These are phyloP conservation scores for Euryodendron excelsum DNA, from an alignment of 148 eudicot genomes.

Conservation along the genomic window DNA sequence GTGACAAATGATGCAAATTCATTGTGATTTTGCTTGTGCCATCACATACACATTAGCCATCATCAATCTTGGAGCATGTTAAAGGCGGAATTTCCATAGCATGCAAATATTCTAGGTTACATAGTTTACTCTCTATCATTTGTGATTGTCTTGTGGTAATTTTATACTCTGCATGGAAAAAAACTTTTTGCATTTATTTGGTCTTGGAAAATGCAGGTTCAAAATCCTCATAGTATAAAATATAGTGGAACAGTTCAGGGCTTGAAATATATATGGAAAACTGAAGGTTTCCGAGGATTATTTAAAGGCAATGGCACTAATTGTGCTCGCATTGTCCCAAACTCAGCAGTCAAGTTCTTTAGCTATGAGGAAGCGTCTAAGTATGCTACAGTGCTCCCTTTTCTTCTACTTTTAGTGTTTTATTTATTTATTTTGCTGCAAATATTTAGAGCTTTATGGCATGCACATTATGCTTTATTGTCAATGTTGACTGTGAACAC, in stretches of 20 bases:
- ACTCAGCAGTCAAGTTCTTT: conserved; percentile 91
- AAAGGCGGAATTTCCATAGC: neutral
- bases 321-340: conserved; percentile 94
- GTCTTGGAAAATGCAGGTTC: conserved; percentile 54
- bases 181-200: conserved; percentile 9
- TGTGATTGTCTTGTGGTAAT: neutral
- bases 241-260: conserved; percentile 86
- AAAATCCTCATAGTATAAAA: conserved; percentile 80
- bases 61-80: neutral
- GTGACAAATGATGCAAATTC: neutral
- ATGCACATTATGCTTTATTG: neutral
- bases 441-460: neutral
- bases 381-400: conserved; percentile 36
- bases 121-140: neutral
- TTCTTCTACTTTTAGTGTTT: neutral
- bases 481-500: neutral
- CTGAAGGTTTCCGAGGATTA: conserved; percentile 86
- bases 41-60: neutral
- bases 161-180: neutral
- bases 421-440: neutral
- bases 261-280: conserved; percentile 82
- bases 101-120: neutral
- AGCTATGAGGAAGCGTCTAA: conserved; percentile 92
- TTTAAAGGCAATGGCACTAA: conserved; percentile 95
- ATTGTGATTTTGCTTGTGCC: neutral